Evolutionary conservation across 768 basidiomycete genomes (phyloP).

Genomic region (Obba rivulosa): DNA sequence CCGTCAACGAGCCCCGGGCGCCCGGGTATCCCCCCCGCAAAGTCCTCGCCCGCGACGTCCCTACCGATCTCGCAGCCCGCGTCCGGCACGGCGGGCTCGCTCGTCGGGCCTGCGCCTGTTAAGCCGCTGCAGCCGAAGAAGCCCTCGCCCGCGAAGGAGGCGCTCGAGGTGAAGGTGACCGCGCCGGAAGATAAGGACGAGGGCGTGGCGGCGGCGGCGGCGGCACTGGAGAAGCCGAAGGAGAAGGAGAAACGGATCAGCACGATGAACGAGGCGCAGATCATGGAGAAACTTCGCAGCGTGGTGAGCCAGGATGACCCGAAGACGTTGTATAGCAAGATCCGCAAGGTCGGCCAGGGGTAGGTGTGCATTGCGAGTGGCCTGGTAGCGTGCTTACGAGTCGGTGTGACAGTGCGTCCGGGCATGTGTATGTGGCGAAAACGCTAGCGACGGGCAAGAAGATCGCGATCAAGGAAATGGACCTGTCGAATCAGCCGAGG

Average conservation of each 20-base stretch:
- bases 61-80: conserved; percentile 41
- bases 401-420: conserved; percentile 70
- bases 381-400: neutral
- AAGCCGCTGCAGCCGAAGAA: conserved; percentile 83
- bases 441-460: conserved; percentile 77
- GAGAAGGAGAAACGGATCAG: conserved; percentile 82
- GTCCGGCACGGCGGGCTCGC: conserved; percentile 39
- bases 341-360: conserved; percentile 99
- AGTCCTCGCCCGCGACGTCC: conserved; percentile 37
- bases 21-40: conserved; percentile 40
- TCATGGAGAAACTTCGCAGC: conserved; percentile 92
- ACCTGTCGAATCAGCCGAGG: conserved; percentile 87
- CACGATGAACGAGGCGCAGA: conserved; percentile 95
- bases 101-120: conserved; percentile 53
- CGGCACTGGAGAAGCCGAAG: conserved; percentile 61
- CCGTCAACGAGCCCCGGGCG: conserved; percentile 26
- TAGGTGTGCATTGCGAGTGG: conserved; percentile 35
- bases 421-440: conserved; percentile 97
- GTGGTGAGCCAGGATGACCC: conserved; percentile 89
- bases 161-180: conserved; percentile 45
- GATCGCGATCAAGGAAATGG: conserved; percentile 99
- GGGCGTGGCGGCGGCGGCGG: conserved; percentile 64
- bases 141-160: conserved; percentile 20
- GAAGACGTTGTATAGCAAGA: conserved; percentile 87
- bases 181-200: conserved; percentile 36